A percentile compares a stretch with the other conserved stretches of the same genome.
Conservation (phyloP, 805 yeast genomes). For the Pichia manshurica region DNA sequence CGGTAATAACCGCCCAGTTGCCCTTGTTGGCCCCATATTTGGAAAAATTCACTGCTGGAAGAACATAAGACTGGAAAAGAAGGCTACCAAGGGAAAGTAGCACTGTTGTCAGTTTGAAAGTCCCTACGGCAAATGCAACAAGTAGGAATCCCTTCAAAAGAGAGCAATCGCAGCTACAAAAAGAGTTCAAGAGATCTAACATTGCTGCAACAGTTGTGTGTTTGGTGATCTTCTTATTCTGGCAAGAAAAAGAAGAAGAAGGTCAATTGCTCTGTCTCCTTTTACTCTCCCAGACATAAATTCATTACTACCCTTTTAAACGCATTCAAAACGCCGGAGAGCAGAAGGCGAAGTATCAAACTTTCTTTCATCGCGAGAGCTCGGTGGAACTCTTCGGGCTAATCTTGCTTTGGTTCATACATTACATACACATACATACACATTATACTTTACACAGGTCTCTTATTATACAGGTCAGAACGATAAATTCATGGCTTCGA, state of each 20-base stretch:
- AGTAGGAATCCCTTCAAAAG: constrained; percentile 25
- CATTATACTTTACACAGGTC: too few relatives aligned
- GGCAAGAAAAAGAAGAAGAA: too few relatives aligned
- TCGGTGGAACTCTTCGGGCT: too few relatives aligned
- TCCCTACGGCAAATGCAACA: constrained; percentile 53
- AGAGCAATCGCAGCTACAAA: constrained; percentile 5
- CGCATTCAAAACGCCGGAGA: too few relatives aligned
- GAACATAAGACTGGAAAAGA: constrained; percentile 54
- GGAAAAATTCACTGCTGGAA: constrained; percentile 52
- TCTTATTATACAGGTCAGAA: neutral
- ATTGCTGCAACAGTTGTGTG: neutral
- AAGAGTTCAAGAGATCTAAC: neutral
- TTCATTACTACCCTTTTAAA: too few relatives aligned
- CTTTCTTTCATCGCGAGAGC: too few relatives aligned
- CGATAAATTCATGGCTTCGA: constrained; percentile 40
- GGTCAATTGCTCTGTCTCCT: too few relatives aligned
- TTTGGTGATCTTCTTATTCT: too few relatives aligned
- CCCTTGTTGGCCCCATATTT: constrained; percentile 74
- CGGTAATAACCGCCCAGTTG: constrained; percentile 93
- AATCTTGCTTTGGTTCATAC: too few relatives aligned
- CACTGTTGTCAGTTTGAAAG: constrained; percentile 48
- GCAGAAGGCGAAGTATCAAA: too few relatives aligned
- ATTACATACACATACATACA: too few relatives aligned
- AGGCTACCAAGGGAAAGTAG: constrained; percentile 47
- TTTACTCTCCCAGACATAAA: too few relatives aligned